These are phyloP conservation scores for Auricularia sp. DNA, from an alignment of 768 basidiomycete species.

Conservation along the genomic window DNA sequence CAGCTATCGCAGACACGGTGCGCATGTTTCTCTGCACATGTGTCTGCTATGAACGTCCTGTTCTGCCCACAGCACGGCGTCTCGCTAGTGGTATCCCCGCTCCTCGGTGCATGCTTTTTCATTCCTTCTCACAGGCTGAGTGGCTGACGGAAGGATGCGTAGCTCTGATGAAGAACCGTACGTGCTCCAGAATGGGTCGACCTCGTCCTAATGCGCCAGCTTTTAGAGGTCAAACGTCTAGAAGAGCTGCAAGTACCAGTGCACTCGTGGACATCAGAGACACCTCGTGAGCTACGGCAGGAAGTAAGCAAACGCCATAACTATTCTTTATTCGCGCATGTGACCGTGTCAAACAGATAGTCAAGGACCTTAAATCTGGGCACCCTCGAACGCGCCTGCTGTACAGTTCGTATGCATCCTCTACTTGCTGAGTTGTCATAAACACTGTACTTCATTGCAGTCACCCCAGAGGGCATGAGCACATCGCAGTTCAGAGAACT, in stretches of 20 bases:
- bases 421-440: background rate
- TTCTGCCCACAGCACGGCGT: slow-evolving; percentile 42
- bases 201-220: background rate
- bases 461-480: slow-evolving; percentile 67
- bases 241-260: slow-evolving; percentile 45
- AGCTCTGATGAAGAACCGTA: slow-evolving; percentile 82
- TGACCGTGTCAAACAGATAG: slow-evolving; percentile 34
- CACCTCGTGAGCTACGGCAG: slow-evolving; percentile 38
- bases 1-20: slow-evolving; percentile 58
- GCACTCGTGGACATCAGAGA: slow-evolving; percentile 59
- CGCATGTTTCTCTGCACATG: slow-evolving; percentile 8
- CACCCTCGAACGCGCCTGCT: slow-evolving; percentile 51
- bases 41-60: background rate
- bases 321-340: background rate
- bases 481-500: slow-evolving; percentile 41
- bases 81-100: slow-evolving; percentile 67
- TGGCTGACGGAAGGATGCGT: background rate
- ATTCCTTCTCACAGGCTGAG: background rate
- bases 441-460: slow-evolving; percentile 23
- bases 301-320: slow-evolving; percentile 28
- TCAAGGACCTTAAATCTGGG: slow-evolving; percentile 48
- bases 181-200: slow-evolving; percentile 12
- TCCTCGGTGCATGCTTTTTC: slow-evolving; percentile 42
- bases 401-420: slow-evolving; percentile 44
- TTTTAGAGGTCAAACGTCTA: slow-evolving; percentile 55